Base-by-base conservation (phyloP, 257 asterid species). In the Sherardia arvensis region DNA sequence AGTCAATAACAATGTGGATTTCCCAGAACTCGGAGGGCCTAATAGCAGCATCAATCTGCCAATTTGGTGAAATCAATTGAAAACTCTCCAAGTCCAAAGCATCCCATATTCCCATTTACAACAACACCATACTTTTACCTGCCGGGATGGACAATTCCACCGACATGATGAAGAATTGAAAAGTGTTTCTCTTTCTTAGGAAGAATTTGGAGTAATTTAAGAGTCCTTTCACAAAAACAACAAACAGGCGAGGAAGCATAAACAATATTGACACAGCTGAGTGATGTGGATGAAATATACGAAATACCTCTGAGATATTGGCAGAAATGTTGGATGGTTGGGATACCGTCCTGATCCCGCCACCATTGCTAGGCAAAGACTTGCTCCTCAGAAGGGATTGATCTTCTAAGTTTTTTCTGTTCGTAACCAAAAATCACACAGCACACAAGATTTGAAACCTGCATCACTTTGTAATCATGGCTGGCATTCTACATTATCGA, bases 21-120 rank as follows among this genome's bases (percentile, higher is more conserved):
- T 84, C 17, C 90, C 88, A 0, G 84, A 81, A 68, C 90, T 68
- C 25, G 95, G 92, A 30, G 93, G 95, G 1, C 93, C 93, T 67
- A 87, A 77, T 58, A 87, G 80, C 70, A 87, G 74, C n/a, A 88
- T 83, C 93, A 85, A 78, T 5, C 92, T 87, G 76, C 80, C 54
- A 25, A 29, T 29, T 54, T 4, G 21, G 30, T 55, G 21, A 27
- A 5, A 43, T 43, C 23, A 21, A 15, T 28, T 2, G 66, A 32
- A 64, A 51, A 55, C 48, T 7, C 3, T 4, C 11, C 8, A 40
- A 40, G 15, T 7, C 48, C 17, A 40, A 40, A 40, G 1, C 48
- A 12, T 40, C n/a, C 48, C 17, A n/a, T n/a, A n/a, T n/a, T n/a
- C n/a, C n/a, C n/a, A 40, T 8, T 12, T 40, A 40, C 10, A 40